phyloP scores from a whole-genome alignment of 441 rosid genomes.

The Croton setiger region DNA sequence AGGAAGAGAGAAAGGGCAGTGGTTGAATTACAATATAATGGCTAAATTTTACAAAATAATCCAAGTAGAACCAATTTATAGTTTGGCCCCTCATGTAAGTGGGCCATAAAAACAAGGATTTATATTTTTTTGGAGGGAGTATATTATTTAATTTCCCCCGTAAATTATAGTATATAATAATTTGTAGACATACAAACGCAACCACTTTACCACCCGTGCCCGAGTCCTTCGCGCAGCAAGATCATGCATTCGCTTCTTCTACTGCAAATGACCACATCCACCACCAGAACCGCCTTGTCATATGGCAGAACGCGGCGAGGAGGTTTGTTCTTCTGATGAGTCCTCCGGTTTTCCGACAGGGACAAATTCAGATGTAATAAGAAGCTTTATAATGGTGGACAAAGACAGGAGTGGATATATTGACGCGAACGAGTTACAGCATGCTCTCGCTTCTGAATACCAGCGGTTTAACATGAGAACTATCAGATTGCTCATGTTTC shows the following conservation, averaged over 20 bases:
- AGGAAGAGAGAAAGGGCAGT: no score
- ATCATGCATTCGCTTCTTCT: background rate
- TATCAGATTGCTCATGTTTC: slow-evolving; percentile 55
- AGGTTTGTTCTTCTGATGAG: slow-evolving; percentile 10
- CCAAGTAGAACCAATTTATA: no score
- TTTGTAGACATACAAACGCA: background rate
- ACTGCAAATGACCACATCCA: background rate
- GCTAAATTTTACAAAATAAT: no score
- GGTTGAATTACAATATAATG: no score
- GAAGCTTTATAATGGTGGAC: slow-evolving; percentile 59
- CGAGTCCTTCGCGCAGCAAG: background rate
- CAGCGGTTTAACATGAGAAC: slow-evolving; percentile 50
- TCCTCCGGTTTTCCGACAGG: slow-evolving; percentile 43
- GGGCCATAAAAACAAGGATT: no score
- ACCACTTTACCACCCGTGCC: background rate
- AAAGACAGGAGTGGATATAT: slow-evolving; percentile 60
- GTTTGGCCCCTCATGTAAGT: no score
- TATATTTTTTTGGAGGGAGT: no score
- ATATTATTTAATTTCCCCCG: no score
- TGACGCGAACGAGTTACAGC: slow-evolving; percentile 63
- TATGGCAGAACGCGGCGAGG: slow-evolving; percentile 6
- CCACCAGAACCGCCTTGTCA: slow-evolving; percentile 2
- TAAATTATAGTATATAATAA: no score
- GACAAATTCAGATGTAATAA: slow-evolving; percentile 46
- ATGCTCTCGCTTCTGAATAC: slow-evolving; percentile 53